Evolutionary conservation across 352 stramenopile genomes (phyloP).

Genomic region (Globisporangium irregulare): DNA sequence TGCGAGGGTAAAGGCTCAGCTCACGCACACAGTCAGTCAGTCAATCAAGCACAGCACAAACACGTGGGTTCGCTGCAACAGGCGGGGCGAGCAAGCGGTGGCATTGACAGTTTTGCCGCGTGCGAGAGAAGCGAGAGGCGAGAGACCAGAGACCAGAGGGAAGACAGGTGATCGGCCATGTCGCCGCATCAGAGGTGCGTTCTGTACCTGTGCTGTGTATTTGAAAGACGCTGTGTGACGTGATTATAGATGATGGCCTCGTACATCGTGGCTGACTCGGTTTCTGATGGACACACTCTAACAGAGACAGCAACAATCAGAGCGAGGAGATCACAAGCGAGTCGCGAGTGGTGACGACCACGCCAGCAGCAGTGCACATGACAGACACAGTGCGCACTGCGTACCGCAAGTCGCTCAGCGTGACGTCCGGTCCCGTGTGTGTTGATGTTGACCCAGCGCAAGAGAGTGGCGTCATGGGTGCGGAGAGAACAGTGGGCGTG

Average conservation of each 20-base stretch:
- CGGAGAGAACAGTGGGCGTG: slow-evolving; percentile 7
- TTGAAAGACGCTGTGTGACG: not conserved
- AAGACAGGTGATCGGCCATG: slow-evolving; percentile 20
- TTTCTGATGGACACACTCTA: not conserved
- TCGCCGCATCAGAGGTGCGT: slow-evolving; percentile 42
- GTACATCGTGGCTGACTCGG: not conserved
- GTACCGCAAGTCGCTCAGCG: slow-evolving; percentile 15
- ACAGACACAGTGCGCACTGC: not conserved
- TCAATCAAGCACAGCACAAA: not conserved
- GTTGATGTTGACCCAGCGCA: slow-evolving; percentile 9
- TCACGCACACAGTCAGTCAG: not conserved
- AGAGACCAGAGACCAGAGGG: not conserved
- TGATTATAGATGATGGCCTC: not conserved
- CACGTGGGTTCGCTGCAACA: not conserved
- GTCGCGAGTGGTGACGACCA: not conserved
- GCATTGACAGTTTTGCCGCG: slow-evolving; percentile 27
- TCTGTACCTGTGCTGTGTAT: slow-evolving; percentile 4
- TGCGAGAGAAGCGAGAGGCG: slow-evolving; percentile 14
- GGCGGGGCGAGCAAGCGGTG: not conserved
- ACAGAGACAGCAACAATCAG: slow-evolving; percentile 17
- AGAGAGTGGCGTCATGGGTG: slow-evolving; percentile 2
- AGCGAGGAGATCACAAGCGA: not conserved
- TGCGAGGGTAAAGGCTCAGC: not conserved
- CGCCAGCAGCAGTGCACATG: not conserved
- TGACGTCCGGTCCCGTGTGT: slow-evolving; percentile 8